These are phyloP conservation scores for Pseudogymnoascus sp. DNA, from an alignment of 2,329 filamentous ascomycete genomes.

Conservation along the genomic window DNA sequence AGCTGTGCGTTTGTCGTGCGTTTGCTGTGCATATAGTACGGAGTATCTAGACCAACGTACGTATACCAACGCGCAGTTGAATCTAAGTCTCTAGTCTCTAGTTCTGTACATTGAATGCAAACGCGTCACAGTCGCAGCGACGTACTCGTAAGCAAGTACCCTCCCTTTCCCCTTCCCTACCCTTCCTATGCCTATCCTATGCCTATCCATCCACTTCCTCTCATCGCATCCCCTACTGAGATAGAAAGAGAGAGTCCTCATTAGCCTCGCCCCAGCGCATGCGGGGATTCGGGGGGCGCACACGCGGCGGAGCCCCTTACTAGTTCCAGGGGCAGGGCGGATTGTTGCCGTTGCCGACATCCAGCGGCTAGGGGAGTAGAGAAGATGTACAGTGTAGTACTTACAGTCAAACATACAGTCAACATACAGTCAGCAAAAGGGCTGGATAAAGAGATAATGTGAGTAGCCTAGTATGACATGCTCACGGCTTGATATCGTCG, in stretches of 20 bases:
- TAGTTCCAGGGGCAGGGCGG: slow-evolving; percentile 2
- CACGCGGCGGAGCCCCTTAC: slow-evolving; percentile 1
- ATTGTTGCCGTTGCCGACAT: slow-evolving; percentile 2
- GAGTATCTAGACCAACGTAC: too few relatives aligned
- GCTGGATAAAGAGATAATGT: not conserved
- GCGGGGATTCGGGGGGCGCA: slow-evolving; percentile 4
- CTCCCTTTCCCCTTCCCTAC: not conserved
- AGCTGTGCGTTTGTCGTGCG: not conserved
- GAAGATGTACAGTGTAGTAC: not conserved
- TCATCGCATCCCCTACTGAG: not conserved
- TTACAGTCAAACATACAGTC: not conserved
- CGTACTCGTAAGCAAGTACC: not conserved
- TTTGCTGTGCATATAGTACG: not conserved
- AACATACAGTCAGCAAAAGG: not conserved
- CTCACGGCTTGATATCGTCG: not conserved
- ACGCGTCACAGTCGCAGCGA: not conserved
- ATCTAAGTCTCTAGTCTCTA: not conserved
- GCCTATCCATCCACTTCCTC: not conserved
- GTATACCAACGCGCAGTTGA: not conserved
- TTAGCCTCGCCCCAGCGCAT: not conserved
- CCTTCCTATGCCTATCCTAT: too few relatives aligned
- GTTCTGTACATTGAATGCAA: too few relatives aligned
- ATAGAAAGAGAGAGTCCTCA: not conserved
- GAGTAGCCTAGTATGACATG: not conserved
- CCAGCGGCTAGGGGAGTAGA: not conserved